Percentiles rank a stretch among this genome's conserved stretches.
Conservation (phyloP, 192 early-diverging fungal genomes). For the Haplosporangium gracile region DNA sequence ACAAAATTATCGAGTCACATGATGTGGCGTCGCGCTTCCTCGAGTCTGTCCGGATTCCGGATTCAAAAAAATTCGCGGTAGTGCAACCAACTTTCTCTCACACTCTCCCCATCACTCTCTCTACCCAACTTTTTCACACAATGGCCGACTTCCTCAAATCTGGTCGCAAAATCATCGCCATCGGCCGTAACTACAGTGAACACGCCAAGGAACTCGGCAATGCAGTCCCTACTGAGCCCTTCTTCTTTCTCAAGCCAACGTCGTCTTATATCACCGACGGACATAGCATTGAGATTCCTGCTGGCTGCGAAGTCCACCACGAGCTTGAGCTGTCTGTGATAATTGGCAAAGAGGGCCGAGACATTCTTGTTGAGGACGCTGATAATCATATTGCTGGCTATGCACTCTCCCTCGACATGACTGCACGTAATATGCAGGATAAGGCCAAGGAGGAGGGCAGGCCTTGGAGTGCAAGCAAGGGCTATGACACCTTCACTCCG, state of each 20-base stretch:
- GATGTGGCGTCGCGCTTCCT: too few species aligned
- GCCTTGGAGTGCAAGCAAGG: conserved; percentile 95
- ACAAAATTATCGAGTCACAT: too few species aligned
- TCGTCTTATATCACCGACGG: conserved; percentile 81
- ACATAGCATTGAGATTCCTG: conserved; percentile 84
- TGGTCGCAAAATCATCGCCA: conserved; percentile 93
- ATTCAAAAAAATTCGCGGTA: too few species aligned
- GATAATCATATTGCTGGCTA: conserved; percentile 80
- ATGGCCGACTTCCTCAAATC: conserved; percentile 63
- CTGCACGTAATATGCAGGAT: conserved; percentile 90
- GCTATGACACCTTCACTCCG: conserved; percentile 95
- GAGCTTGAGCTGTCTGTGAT: conserved; percentile 95
- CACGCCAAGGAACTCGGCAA: conserved; percentile 96
- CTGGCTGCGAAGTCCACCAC: conserved; percentile 85
- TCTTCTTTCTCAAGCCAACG: conserved; percentile 97
- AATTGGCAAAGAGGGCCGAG: conserved; percentile 83
- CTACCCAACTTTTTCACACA: neutral
- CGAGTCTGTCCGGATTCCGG: too few species aligned
- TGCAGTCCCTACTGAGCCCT: conserved; percentile 86
- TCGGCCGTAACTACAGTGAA: conserved; percentile 95
- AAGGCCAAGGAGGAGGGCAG: conserved; percentile 83
- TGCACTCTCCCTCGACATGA: conserved; percentile 91
- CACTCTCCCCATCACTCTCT: neutral
- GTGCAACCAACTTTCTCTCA: too few species aligned
- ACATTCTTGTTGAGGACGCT: conserved; percentile 77